Conservation (phyloP, 2,329 filamentous ascomycete species). For the Cladophialophora yegresii region DNA sequence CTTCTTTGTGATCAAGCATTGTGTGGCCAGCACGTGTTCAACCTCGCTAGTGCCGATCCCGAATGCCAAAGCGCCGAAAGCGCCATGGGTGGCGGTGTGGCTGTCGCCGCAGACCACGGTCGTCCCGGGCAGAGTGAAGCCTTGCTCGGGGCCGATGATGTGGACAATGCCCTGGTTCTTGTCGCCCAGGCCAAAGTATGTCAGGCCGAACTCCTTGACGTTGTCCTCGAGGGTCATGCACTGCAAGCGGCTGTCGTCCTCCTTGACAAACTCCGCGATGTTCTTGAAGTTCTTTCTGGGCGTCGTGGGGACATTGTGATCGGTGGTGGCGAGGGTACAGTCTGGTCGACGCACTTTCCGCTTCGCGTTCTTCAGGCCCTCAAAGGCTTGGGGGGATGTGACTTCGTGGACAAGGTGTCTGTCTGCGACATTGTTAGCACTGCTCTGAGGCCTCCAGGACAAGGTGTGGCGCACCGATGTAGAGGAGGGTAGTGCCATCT, state of each 20-base stretch:
- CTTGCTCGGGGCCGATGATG: conserved; percentile 97
- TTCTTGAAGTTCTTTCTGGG: conserved; percentile 92
- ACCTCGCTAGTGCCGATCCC: conserved; percentile 98
- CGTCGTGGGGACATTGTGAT: conserved; percentile 96
- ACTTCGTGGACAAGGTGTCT: conserved; percentile 98
- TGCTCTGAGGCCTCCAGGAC: conserved; percentile 8
- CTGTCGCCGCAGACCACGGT: conserved; percentile 98
- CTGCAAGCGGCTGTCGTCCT: conserved; percentile 89
- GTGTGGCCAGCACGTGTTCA: conserved; percentile 95
- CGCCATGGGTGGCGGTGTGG: conserved; percentile 96
- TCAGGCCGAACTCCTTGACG: conserved; percentile 92
- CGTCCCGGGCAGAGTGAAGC: conserved; percentile 94
- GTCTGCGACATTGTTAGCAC: conserved; percentile 56
- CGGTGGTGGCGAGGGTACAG: conserved; percentile 93
- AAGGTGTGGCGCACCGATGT: conserved; percentile 69
- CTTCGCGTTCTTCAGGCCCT: conserved; percentile 85
- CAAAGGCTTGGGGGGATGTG: conserved; percentile 98
- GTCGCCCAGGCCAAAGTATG: conserved; percentile 94
- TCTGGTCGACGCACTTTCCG: conserved; percentile 89
- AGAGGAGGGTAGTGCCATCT: conserved; percentile 87
- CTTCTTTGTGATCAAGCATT: conserved; percentile 89
- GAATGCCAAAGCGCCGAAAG: conserved; percentile 91
- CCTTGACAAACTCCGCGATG: conserved; percentile 88
- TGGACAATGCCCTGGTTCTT: conserved; percentile 98
- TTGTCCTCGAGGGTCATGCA: conserved; percentile 96